phyloP scores from a whole-genome alignment of 306 rosid genomes.

The Vicia faba region DNA sequence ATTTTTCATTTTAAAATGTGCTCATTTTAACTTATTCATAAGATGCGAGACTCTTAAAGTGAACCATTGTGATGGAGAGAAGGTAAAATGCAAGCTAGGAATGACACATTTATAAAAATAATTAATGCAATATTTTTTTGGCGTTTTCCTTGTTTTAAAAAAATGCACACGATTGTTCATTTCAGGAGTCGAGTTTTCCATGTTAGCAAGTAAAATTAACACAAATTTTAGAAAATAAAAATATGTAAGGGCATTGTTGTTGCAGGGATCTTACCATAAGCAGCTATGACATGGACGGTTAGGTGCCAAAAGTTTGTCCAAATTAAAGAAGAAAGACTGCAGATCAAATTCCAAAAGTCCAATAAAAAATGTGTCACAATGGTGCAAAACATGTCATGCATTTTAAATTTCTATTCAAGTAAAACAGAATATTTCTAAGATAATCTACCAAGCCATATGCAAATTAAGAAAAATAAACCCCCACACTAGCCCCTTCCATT shows the following conservation, averaged over 20 bases:
- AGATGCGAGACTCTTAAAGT: too few relatives aligned
- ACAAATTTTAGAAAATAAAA: too few relatives aligned
- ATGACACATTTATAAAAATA: too few relatives aligned
- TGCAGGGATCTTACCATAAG: slow-evolving; percentile 72
- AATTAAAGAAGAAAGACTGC: slow-evolving; percentile 81
- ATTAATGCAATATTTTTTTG: too few relatives aligned
- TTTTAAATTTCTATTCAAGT: slow-evolving; percentile 16
- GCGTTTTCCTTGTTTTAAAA: too few relatives aligned
- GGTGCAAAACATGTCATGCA: slow-evolving; percentile 14
- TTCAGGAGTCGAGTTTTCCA: too few relatives aligned
- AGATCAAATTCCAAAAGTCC: slow-evolving; percentile 45
- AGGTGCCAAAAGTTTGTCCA: slow-evolving; percentile 88
- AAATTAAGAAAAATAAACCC: slow-evolving; percentile 19
- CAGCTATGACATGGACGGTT: slow-evolving; percentile 82
- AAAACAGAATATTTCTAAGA: slow-evolving; percentile 24
- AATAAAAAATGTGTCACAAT: slow-evolving; percentile 24
- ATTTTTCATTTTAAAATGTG: too few relatives aligned
- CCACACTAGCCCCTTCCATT: slow-evolving; percentile 12
- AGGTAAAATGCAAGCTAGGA: too few relatives aligned
- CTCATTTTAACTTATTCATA: too few relatives aligned
- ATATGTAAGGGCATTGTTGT: not conserved
- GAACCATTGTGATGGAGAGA: too few relatives aligned
- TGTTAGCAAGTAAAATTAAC: too few relatives aligned
- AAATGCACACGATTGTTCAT: too few relatives aligned
- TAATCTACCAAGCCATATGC: slow-evolving; percentile 27